Evolutionary conservation across 139 green algal species (phyloP).

Genomic region (Zygnema circumcarinatum): DNA sequence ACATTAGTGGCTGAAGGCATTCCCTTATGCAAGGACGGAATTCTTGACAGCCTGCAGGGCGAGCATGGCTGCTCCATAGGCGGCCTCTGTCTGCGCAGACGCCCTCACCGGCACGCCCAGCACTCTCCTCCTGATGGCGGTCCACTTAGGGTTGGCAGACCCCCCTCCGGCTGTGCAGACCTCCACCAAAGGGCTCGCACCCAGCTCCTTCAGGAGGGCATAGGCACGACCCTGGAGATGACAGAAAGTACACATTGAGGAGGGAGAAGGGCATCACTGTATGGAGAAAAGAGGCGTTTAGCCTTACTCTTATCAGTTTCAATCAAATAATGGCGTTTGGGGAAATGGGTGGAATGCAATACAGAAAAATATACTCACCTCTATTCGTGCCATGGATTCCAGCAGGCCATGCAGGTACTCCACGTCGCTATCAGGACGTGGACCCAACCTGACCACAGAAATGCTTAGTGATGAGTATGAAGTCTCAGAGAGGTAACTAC

Average conservation of each 20-base stretch:
- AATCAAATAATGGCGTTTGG: neutral
- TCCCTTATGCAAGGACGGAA: too few relatives aligned
- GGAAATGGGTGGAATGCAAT: neutral
- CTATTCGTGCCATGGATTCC: conserved; percentile 82
- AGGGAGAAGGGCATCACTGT: neutral
- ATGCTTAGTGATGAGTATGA: too few relatives aligned
- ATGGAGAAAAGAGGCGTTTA: neutral
- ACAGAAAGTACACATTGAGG: conserved; percentile 69
- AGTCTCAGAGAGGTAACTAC: too few relatives aligned
- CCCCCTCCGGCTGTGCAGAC: conserved; percentile 84
- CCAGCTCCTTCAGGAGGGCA: conserved; percentile 71
- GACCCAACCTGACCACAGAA: conserved; percentile 72
- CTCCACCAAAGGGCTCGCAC: conserved; percentile 68
- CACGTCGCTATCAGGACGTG: conserved; percentile 58
- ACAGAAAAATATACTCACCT: conserved; percentile 63
- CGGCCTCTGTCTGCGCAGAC: conserved; percentile 73
- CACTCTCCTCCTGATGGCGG: conserved; percentile 64
- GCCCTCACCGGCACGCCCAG: conserved; percentile 78
- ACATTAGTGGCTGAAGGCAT: too few relatives aligned
- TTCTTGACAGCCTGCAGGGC: conserved; percentile 69
- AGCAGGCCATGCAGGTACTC: conserved; percentile 75
- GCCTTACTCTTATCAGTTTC: neutral
- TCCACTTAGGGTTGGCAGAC: conserved; percentile 81
- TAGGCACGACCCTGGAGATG: conserved; percentile 85
- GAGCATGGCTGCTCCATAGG: conserved; percentile 78